Percentiles rank a stretch among this genome's conserved stretches.
phyloP scores from a whole-genome alignment of 306 rosid genomes.

The Datisca glomerata region DNA sequence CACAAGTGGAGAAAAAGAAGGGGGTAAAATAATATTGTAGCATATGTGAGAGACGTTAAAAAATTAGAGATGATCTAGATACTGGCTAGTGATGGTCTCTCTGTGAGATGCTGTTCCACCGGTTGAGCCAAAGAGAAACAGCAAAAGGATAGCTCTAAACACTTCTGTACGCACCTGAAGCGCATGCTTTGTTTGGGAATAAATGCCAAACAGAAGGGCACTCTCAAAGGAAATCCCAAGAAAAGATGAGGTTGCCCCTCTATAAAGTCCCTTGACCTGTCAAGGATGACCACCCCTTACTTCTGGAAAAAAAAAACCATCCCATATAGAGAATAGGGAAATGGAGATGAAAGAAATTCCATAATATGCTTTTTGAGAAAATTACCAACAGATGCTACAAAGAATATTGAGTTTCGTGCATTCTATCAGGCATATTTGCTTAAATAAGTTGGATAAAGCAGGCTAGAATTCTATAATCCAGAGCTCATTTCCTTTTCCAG shows the following conservation, averaged over 20 bases:
- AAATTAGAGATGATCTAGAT: not conserved
- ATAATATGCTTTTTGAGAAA: too few species aligned
- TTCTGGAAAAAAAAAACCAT: slow-evolving; percentile 7
- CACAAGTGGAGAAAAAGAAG: slow-evolving; percentile 14
- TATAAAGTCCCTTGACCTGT: slow-evolving; percentile 86
- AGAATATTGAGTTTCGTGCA: too few species aligned
- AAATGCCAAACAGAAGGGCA: slow-evolving; percentile 78
- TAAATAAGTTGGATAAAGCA: too few species aligned
- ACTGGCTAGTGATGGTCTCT: not conserved
- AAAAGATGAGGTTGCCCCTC: slow-evolving; percentile 93
- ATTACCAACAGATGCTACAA: too few species aligned
- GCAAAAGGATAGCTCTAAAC: slow-evolving; percentile 10
- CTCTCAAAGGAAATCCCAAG: slow-evolving; percentile 88
- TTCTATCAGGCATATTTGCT: too few species aligned
- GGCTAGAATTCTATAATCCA: too few species aligned
- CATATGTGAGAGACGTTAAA: not conserved
- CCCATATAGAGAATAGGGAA: too few species aligned
- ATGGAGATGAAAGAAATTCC: too few species aligned
- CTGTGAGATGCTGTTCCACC: slow-evolving; percentile 1
- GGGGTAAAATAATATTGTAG: not conserved
- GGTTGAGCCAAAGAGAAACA: slow-evolving; percentile 12
- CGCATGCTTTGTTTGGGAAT: slow-evolving; percentile 61
- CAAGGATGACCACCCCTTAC: slow-evolving; percentile 19
- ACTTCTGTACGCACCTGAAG: slow-evolving; percentile 61
- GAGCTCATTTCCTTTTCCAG: too few species aligned